Evolutionary conservation across 805 yeast genomes (phyloP).

Genomic region (Teunomyces pallodes): DNA sequence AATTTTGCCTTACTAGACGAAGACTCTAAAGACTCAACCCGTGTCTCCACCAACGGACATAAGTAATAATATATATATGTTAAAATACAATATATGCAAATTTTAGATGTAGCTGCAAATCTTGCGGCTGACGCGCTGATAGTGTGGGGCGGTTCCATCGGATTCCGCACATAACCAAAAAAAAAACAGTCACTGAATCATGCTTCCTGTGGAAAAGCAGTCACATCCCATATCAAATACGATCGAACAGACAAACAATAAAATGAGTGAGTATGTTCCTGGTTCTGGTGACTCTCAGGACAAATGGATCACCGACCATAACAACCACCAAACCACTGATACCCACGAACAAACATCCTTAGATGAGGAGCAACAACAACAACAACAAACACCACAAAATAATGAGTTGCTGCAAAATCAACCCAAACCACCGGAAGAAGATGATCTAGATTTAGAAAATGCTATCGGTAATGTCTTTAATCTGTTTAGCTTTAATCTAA

Average conservation of each 20-base stretch:
- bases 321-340: neutral
- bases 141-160: constrained; percentile 1
- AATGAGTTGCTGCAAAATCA: constrained; percentile 10
- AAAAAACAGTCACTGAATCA: constrained; percentile 18
- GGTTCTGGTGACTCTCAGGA: neutral
- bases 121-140: neutral
- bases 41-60: neutral
- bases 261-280: constrained; percentile 1
- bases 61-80: neutral
- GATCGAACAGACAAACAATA: neutral
- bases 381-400: neutral
- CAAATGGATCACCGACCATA: neutral
- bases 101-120: neutral
- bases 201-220: constrained; percentile 16
- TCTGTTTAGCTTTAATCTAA: constrained; percentile 23
- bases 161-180: constrained; percentile 6
- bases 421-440: constrained; percentile 5
- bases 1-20: constrained; percentile 40
- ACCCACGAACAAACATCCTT: neutral
- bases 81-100: neutral
- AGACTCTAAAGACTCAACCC: constrained; percentile 5
- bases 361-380: neutral
- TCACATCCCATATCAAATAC: constrained; percentile 12
- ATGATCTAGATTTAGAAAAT: constrained; percentile 27
- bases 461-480: constrained; percentile 41